Evolutionary conservation across 2,329 filamentous ascomycete species (phyloP), one percentile per base, ranked within the genome.

Genomic region (Karstenula rhodostoma): DNA sequence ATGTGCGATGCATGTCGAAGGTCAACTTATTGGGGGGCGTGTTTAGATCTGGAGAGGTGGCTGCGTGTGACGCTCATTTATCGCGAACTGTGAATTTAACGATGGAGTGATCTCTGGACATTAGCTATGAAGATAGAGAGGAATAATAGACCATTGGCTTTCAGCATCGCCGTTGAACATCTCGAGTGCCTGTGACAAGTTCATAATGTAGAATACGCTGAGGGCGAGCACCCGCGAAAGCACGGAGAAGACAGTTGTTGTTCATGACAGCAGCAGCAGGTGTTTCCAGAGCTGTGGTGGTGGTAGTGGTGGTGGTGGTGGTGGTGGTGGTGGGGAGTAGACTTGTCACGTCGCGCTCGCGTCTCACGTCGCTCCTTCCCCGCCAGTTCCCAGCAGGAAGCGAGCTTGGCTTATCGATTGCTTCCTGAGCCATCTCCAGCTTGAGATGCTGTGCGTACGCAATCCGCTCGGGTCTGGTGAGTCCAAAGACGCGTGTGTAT

Each of bases 361-460:
- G 37, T 40, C 37, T 15, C 37, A n/a, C 37, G 19, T 46, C 22
- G 43, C 43, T 46, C 43, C 43, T 46, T 46, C 43, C 43, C 37
- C 37, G 37, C 37, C 37, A 40, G 37, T 40, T 40, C 37, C n/a
- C 15, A 17, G 37, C n/a, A n/a, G 37, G 19, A 46, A 23, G 19
- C 43, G 19, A 22, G 43, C 43, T 46, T 19, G 43, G 19, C 43
- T 46, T 46, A 46, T 25, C 43, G 12, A 46, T 23, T 10, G 23
- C 19, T 46, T 13, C 7, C 19, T 15, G 5, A 46, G 12, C 10
- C 43, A 32, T 32, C 29, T 44, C 4, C 15, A 40, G 37, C 7
- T 19, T 1, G 4, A 19, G 8, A 6, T 17, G n/a, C 29, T 10
- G 37, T 40, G 17, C 23, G 42, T 10, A 44, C 2, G 19, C 19